Evolutionary conservation across 805 yeast species (phyloP).

Genomic region (Hanseniaspora occidentalis): DNA sequence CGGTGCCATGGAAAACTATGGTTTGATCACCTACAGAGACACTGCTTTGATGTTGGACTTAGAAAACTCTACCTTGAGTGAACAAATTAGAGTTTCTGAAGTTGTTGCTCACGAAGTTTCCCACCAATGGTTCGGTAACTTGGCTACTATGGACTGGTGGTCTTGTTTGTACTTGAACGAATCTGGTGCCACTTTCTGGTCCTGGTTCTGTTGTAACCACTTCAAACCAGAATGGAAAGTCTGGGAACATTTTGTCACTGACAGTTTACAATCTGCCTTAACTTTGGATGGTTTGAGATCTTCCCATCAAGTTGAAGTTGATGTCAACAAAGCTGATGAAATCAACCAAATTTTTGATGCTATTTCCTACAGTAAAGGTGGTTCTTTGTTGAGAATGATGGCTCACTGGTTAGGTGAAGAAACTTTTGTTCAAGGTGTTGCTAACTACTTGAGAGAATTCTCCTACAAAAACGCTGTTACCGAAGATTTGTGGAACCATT

Average conservation of each 20-base stretch:
- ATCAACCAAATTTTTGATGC: constrained; percentile 79
- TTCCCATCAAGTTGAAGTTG: constrained; percentile 79
- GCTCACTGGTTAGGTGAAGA: constrained; percentile 72
- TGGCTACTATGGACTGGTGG: constrained; percentile 91
- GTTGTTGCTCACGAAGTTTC: constrained; percentile 84
- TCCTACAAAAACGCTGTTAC: constrained; percentile 70
- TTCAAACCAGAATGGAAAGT: constrained; percentile 79
- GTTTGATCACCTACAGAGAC: constrained; percentile 67
- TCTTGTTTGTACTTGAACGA: constrained; percentile 82
- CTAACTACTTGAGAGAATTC: constrained; percentile 62
- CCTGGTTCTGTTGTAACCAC: constrained; percentile 70
- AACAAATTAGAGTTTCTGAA: constrained; percentile 68
- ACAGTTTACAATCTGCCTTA: constrained; percentile 63
- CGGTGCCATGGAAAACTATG: constrained; percentile 88
- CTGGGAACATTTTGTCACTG: constrained; percentile 74
- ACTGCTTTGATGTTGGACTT: constrained; percentile 66
- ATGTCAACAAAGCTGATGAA: constrained; percentile 65
- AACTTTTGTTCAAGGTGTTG: constrained; percentile 64
- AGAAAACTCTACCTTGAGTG: constrained; percentile 46
- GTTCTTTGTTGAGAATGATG: constrained; percentile 68
- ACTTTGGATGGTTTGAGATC: constrained; percentile 67
- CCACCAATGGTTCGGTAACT: constrained; percentile 86
- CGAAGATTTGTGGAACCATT: constrained; percentile 63
- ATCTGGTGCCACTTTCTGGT: constrained; percentile 87
- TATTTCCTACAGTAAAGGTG: constrained; percentile 73